Conservation (phyloP, 2,329 filamentous ascomycete species). For the Fragosphaeria purpurea region DNA sequence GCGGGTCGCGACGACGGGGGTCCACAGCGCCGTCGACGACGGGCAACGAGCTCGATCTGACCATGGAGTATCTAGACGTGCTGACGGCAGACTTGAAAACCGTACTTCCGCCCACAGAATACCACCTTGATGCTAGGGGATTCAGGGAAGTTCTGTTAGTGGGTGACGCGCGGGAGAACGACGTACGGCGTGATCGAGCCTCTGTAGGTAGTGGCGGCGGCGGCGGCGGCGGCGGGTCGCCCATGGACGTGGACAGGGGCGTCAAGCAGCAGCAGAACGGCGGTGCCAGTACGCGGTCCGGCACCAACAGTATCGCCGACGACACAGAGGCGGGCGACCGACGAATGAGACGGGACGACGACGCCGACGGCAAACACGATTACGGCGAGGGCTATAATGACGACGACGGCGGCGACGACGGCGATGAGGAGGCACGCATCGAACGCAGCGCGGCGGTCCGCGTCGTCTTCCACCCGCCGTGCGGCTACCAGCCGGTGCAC, state of each 20-base stretch:
- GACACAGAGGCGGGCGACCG: no score
- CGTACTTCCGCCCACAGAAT: constrained; percentile 26
- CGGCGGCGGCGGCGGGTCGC: no score
- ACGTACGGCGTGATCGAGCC: constrained; percentile 10
- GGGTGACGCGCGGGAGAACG: not conserved
- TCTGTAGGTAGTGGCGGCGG: no score
- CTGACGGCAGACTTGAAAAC: constrained; percentile 23
- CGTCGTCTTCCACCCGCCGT: constrained; percentile 37
- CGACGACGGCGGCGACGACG: constrained; percentile 13
- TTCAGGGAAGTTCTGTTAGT: constrained; percentile 25
- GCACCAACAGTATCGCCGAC: no score
- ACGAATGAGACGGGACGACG: no score
- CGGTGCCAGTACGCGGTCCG: no score
- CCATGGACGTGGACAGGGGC: no score
- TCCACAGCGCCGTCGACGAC: not conserved
- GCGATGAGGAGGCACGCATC: constrained; percentile 12
- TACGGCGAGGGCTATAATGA: no score
- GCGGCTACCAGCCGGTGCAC: constrained; percentile 12
- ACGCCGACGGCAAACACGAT: no score
- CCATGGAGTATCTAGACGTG: constrained; percentile 26
- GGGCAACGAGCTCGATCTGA: constrained; percentile 31
- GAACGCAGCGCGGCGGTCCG: no score
- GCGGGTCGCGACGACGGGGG: no score
- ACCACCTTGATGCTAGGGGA: constrained; percentile 21
- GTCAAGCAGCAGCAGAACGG: no score